Evolutionary conservation across 2,329 filamentous ascomycete species (phyloP), one percentile per base, ranked within the genome.

Genomic region (Calcarisporium arbuscula): DNA sequence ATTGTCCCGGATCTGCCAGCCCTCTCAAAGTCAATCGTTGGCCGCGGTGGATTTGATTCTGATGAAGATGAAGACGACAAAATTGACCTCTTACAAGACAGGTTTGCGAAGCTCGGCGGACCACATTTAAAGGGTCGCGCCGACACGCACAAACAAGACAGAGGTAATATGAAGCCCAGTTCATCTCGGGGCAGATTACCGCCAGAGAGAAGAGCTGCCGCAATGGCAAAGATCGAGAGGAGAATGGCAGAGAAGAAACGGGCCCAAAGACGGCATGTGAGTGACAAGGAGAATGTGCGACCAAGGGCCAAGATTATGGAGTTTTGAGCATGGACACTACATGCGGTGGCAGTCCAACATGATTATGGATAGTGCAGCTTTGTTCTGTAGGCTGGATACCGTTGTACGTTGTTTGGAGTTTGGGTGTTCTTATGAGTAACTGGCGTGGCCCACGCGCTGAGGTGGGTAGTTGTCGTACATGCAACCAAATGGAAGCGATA

Each of bases 141-240:
- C n/a, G n/a, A n/a, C n/a, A n/a, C n/a, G n/a, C n/a, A n/a, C n/a
- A n/a, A n/a, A n/a, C n/a, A n/a, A n/a, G n/a, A 36, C 19, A 40
- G 32, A 31, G 48, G 43, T 36, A 44, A 61, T 19, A 51, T 57
- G 33, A 41, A 56, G 19, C 58, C 51, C 16, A 67, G 65, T 32
- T 53, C 58, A 5, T 60, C 65, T 5, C 65, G 63, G 38, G 61
- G 63, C 16, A 56, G 54, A 3, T 48, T 77, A 10, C 62, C 73
- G 8, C 65, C 69, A 4, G 68, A 72, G 32, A 62, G 74, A 21
- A 62, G 64, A 29, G 68, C 70, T 6, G 73, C 72, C 2, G 74
- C 72, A 9, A 60, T 74, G 33, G 74, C 72, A 27, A 58, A 72
- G 7, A 64, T 78, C 11, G 67, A 75, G 51, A 62, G 67, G 51